Evolutionary conservation across 352 stramenopile species (phyloP).

Genomic region (Phytophthora tubulina): DNA sequence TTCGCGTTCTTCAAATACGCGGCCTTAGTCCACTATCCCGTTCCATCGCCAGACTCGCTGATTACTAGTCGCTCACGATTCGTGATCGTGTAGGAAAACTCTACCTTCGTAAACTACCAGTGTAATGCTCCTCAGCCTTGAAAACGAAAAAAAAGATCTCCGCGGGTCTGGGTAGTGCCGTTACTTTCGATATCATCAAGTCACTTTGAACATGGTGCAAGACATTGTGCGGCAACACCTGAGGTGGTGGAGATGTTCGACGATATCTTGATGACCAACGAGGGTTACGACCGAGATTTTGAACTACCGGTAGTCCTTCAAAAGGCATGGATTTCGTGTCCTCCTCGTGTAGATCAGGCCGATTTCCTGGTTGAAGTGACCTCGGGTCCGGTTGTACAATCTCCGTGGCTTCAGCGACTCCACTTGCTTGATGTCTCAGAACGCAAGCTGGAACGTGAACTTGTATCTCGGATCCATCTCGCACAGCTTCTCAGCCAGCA

Average conservation of each 20-base stretch:
- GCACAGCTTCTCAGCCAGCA: slow-evolving; percentile 94
- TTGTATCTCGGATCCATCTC: slow-evolving; percentile 95
- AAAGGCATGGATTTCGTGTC: slow-evolving; percentile 69
- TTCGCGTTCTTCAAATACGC: too few relatives aligned
- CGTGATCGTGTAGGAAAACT: too few relatives aligned
- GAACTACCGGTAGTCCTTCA: slow-evolving; percentile 72
- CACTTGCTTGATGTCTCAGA: slow-evolving; percentile 96
- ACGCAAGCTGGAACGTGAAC: slow-evolving; percentile 97
- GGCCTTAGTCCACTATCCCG: too few relatives aligned
- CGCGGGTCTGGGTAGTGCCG: slow-evolving; percentile 93
- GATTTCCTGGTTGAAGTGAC: slow-evolving; percentile 74
- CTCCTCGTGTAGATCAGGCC: slow-evolving; percentile 60
- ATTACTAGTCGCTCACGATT: too few relatives aligned
- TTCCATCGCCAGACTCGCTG: too few relatives aligned
- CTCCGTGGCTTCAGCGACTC: slow-evolving; percentile 84
- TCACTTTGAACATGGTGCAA: slow-evolving; percentile 61
- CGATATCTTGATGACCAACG: slow-evolving; percentile 93
- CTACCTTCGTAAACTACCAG: too few relatives aligned
- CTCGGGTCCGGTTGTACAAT: slow-evolving; percentile 90
- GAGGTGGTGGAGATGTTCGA: slow-evolving; percentile 96
- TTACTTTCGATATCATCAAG: slow-evolving; percentile 87
- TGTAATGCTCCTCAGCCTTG: too few relatives aligned
- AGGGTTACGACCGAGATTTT: slow-evolving; percentile 77
- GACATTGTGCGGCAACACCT: slow-evolving; percentile 61
- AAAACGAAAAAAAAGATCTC: slow-evolving; percentile 69